Base-by-base conservation (phyloP, 345 rosid genomes). In the Isatis tinctoria region DNA sequence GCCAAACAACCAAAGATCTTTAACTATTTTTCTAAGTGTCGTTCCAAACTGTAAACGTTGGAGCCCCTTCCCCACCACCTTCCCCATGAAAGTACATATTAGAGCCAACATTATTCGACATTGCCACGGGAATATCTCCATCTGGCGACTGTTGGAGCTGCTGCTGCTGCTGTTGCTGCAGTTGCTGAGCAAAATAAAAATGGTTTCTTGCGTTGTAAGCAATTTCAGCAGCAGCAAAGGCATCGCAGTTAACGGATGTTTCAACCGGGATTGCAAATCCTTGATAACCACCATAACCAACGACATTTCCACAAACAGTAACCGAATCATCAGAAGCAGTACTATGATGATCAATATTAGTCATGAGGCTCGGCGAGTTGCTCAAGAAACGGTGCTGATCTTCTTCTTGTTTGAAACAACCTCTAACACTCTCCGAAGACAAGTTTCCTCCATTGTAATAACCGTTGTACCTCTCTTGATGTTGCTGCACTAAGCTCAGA, bases 371-470 rank as follows among this genome's bases (percentile, higher is more conserved):
- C 70, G 24, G 83, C 84, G 76, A 77, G 49, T 40, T 73, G 47
- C 72, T 82, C 86, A 86, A 81, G 57, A 86, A 74, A 56, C 74
- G 81, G 33, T 74, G 87, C 53, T 74, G 75, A 36, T 84, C 84
- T 8, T 80, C 88, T 24, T 87, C 97, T 65, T 89, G 93, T 80
- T 87, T 89, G 84, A 87, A 87, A 81, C 93, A 89, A 48, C 75
- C 65, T 62, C 87, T 72, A 60, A 32, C 35, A 69, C 54, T 62
- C 65, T 73, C 72, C 6, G 67, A 26, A 26, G 67, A 47, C 60
- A 57, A 14, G 63, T 58, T 78, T 35, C 51, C 64, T 40, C 69
- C 77, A 69, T 70, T 76, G 86, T 44, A 82, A n/a, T 64, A 45
- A 47, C 72, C 72, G 70, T 40, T 51, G 16, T 63, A 65, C 41